These are phyloP conservation scores for Cucumis hystrix DNA, from an alignment of 306 rosid species.

Conservation along the genomic window DNA sequence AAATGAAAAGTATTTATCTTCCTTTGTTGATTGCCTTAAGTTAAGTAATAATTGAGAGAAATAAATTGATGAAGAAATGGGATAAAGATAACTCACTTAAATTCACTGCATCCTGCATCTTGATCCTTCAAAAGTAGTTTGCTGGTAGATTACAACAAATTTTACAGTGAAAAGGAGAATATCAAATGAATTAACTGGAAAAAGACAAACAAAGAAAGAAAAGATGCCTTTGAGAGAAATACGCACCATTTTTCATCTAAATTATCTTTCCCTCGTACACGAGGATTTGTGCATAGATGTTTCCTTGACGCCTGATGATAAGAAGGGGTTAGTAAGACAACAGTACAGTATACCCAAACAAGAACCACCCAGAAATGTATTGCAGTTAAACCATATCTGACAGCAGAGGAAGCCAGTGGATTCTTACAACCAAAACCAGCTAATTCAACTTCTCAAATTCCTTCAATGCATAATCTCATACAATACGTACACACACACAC, in stretches of 20 bases:
- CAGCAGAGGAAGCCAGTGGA: not conserved
- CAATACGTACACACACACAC: not conserved
- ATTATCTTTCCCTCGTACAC: conserved; percentile 44
- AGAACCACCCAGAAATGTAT: not conserved
- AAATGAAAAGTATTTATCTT: not conserved
- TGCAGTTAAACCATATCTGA: not conserved
- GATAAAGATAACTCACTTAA: conserved; percentile 47
- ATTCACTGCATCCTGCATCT: conserved; percentile 57
- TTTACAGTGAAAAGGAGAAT: conserved; percentile 7
- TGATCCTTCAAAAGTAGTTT: conserved; percentile 54
- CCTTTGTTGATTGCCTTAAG: not conserved
- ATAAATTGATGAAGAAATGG: not conserved
- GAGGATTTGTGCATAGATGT: conserved; percentile 80
- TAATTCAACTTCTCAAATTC: not conserved
- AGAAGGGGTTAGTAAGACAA: not conserved
- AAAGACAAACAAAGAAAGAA: conserved; percentile 7
- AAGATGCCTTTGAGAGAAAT: not conserved
- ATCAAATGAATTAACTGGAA: not conserved
- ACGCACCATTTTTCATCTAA: conserved; percentile 75
- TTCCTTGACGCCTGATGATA: conserved; percentile 70
- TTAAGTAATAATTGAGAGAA: not conserved
- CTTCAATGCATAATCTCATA: not conserved
- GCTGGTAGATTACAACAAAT: conserved; percentile 31
- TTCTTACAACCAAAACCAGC: not conserved
- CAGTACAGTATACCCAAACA: not conserved